phyloP scores from a whole-genome alignment of 2,329 filamentous ascomycete genomes.

The Colletotrichum trifolii region DNA sequence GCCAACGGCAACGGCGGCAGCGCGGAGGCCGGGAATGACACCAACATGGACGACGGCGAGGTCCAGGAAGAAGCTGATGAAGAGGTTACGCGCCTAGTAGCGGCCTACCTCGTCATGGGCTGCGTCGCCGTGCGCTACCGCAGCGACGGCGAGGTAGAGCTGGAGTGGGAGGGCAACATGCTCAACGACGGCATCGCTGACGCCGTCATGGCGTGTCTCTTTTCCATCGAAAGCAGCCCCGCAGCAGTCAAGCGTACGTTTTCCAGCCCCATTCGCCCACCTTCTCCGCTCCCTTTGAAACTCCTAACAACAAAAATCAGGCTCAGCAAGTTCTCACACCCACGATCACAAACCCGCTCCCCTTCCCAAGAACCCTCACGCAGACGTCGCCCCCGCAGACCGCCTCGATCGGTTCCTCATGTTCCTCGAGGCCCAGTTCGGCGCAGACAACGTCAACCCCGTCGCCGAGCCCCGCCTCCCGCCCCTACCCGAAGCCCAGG shows the following conservation, averaged over 20 bases:
- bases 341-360: conserved; percentile 41
- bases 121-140: conserved; percentile 85
- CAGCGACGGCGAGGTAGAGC: conserved; percentile 81
- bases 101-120: conserved; percentile 84
- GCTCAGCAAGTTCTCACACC: conserved; percentile 68
- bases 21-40: conserved; percentile 43
- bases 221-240: conserved; percentile 92
- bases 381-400: conserved; percentile 76
- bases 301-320: conserved; percentile 51
- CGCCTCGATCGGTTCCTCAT: conserved; percentile 88
- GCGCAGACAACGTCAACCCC: conserved; percentile 81
- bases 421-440: conserved; percentile 98
- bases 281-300: conserved; percentile 40
- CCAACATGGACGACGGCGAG: conserved; percentile 48
- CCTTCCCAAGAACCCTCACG: conserved; percentile 75
- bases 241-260: conserved; percentile 87
- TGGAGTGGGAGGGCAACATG: conserved; percentile 98
- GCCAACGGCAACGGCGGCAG: conserved; percentile 48
- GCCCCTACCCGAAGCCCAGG: conserved; percentile 39
- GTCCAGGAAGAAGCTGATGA: conserved; percentile 71
- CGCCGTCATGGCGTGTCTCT: conserved; percentile 90
- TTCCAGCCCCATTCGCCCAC: conserved; percentile 60
- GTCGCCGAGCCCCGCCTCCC: conserved; percentile 74
- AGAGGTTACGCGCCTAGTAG: conserved; percentile 65
- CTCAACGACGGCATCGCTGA: conserved; percentile 99